Evolutionary conservation across 139 green algal species (phyloP), one percentile per base, ranked within the genome.

Genomic region (Ettlia oleoabundans): DNA sequence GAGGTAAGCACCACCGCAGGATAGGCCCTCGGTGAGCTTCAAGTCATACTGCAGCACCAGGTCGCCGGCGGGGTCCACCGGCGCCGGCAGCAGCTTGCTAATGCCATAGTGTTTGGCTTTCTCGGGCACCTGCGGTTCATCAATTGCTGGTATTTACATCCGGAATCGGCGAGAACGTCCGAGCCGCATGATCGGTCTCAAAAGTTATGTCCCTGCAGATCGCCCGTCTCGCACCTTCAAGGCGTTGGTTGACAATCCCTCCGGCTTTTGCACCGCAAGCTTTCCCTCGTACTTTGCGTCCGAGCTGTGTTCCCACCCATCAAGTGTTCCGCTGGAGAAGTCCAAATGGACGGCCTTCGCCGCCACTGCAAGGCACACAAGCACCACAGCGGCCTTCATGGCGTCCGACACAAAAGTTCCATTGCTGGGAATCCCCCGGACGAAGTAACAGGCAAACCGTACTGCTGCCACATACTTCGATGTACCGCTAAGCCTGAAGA

Each of bases 1-100:
- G 18, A 98, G 63, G 87, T 98, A 98, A 10, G 91, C 93, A 47
- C 96, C 96, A 22, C 93, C 92, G 81, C 96, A 98, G 19, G 87
- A 86, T 33, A 94, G 70, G 19, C 87, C 88, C 13, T 94, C 83
- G 13, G 77, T 69, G 7, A 95, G 89, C 72, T 92, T 91, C 19
- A 96, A 81, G 35, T 98, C 95, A 69, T 95, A 98, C 69, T 80
- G 78, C 32, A 98, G 67, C 6, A 95, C 89, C 38, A 98, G 69
- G 19, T 90, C 92, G 6, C 90, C 63, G 22, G 88, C 76, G 1
- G 88, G 89, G 41, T 95, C 80, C 8, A 95, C 62, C 1, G 88
- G 55, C 55, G 88, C 52, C 13, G 80, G 75, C 24, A 98, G 82
- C 35, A 78, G 32, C 1, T 88, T 82, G 42, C 88, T 76, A 35